Evolutionary conservation across 345 rosid genomes (phyloP).

Genomic region (Acer yangbiense): DNA sequence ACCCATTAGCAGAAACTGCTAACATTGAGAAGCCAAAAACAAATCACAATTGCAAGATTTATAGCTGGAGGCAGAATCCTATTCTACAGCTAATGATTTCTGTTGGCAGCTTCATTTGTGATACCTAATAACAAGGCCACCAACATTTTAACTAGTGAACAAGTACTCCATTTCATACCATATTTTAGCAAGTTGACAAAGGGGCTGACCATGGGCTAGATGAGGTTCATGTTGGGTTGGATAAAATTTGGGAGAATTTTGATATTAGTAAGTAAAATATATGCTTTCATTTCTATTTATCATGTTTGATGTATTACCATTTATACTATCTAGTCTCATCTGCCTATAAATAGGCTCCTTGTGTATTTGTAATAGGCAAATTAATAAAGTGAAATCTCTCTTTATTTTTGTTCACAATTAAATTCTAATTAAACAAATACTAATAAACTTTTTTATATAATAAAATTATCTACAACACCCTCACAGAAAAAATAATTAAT

Average conservation of each 20-base stretch:
- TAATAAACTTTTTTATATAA: too few species aligned
- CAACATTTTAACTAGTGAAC: not conserved
- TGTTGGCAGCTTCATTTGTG: slow-evolving; percentile 4
- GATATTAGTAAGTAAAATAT: too few species aligned
- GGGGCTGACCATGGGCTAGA: not conserved
- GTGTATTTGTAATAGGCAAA: too few species aligned
- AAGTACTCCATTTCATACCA: not conserved
- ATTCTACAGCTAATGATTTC: not conserved
- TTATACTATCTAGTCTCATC: too few species aligned
- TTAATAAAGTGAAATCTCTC: too few species aligned
- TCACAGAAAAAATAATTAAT: too few species aligned
- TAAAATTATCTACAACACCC: too few species aligned
- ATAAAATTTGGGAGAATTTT: too few species aligned
- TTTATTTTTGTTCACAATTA: not conserved
- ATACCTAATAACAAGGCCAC: not conserved
- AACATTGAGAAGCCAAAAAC: slow-evolving; percentile 2
- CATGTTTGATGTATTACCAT: too few species aligned
- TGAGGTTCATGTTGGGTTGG: not conserved
- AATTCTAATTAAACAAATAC: not conserved
- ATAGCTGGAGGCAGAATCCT: not conserved
- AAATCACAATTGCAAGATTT: not conserved
- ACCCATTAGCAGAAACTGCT: not conserved
- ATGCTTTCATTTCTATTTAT: too few species aligned
- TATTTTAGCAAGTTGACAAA: not conserved
- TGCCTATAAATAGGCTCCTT: too few species aligned